Evolutionary conservation across 495 filamentous ascomycete species (phyloP).

Genomic region (Emericellopsis terricola): DNA sequence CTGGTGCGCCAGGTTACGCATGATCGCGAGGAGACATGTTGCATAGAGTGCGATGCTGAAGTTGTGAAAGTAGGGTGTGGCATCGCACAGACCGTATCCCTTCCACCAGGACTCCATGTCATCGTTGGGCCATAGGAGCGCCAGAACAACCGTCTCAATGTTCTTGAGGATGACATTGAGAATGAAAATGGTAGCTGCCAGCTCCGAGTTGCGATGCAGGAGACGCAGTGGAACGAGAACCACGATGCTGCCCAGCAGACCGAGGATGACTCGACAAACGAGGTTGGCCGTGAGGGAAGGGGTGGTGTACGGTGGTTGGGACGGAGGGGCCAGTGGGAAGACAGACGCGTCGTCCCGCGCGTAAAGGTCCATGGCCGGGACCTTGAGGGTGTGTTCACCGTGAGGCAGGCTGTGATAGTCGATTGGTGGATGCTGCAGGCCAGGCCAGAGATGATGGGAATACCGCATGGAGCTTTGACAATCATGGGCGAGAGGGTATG

Average conservation of each 20-base stretch:
- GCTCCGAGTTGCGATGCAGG: conserved; percentile 39
- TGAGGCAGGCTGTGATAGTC: too few relatives aligned
- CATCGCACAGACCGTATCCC: conserved; percentile 65
- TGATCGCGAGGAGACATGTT: conserved; percentile 51
- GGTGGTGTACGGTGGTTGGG: conserved; percentile 9
- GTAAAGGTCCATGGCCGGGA: conserved; percentile 7
- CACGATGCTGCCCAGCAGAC: conserved; percentile 36
- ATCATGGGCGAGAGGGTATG: too few relatives aligned
- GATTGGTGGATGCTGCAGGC: too few relatives aligned
- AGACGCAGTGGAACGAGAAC: conserved; percentile 36
- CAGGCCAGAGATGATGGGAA: too few relatives aligned
- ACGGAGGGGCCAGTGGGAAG: not conserved
- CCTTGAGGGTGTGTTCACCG: not conserved
- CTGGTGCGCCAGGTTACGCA: conserved; percentile 60
- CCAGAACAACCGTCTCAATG: conserved; percentile 52
- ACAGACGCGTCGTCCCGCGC: conserved; percentile 7
- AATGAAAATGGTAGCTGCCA: conserved; percentile 44
- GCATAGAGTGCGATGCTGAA: conserved; percentile 39
- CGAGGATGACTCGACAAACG: conserved; percentile 28
- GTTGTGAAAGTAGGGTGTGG: conserved; percentile 46
- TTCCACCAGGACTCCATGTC: conserved; percentile 49
- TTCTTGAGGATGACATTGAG: conserved; percentile 47
- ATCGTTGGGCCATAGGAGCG: conserved; percentile 65
- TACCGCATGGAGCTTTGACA: too few relatives aligned
- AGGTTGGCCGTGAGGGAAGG: conserved; percentile 19